Base-by-base conservation (phyloP, 2,329 filamentous ascomycete species). In the Penicillium sp. region DNA sequence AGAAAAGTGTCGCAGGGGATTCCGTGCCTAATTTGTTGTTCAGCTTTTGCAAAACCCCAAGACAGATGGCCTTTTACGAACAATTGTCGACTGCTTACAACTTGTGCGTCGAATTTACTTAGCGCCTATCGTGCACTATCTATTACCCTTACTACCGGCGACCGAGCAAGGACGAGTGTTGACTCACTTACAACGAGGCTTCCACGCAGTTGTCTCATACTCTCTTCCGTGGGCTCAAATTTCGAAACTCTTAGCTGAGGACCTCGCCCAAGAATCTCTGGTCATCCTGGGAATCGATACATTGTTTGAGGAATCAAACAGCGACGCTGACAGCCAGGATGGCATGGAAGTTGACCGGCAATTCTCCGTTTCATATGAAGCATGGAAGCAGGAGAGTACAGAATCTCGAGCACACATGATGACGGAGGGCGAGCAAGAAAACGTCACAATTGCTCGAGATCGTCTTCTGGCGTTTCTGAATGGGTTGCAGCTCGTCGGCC, bases 401-500 rank as follows among this genome's bases (percentile, higher is more conserved):
- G 64, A 68, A 36, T 47, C 53, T 29, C 63, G 66, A 18, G 52
- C 62, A 26, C 64, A 60, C 6, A 64, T 73, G 57, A 72, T 76
- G 66, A 59, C 57, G 1, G 70, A 70, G 29, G 58, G 59, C 3
- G 70, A 72, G 23, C 57, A 66, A 47, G 41, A 47, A 5, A 56
- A 59, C 1, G 66, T 72, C 10, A 63, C 50, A 7, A 59, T 63
- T n/a, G 62, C 71, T 18, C 70, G 70, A 8, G 62, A 70, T 39
- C 62, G 56, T n/a, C 59, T 76, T 15, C 51, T 76, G 21, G 57
- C 65, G 21, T 65, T 82, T 12, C 63, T 82, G 15, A 70, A 72
- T 39, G 71, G 70, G 6, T 64, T 85, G 21, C 74, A 81, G 52
- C 69, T 75, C 16, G 77, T 83, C 15, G 83, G 82, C 0, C 70